Base-by-base conservation (phyloP, 805 yeast genomes). In the Blastobotrys terrestris region DNA sequence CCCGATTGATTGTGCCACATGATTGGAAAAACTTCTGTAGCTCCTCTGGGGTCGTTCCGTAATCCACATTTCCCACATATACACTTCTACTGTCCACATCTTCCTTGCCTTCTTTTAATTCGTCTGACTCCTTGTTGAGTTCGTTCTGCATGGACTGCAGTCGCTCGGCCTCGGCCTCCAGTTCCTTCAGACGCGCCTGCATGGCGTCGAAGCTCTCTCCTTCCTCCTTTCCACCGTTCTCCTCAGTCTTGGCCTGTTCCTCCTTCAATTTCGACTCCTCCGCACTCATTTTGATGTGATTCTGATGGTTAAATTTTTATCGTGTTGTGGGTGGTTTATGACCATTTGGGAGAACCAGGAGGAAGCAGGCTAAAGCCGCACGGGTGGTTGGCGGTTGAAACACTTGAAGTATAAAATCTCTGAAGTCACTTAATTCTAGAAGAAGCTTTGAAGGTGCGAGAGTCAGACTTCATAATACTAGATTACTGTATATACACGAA, bases 21-120 rank as follows among this genome's bases (percentile, higher is more conserved):
- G 77, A 65, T 51, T 80, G 76, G 68, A 88, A 89, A 61, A 81
- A 86, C 55, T 81, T 77, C 61, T 87, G 92, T 40, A 89, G 73
- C 60, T 88, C 95, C 59, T 83, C 83, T 21, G 95, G 91, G 5
- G 87, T 81, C 15, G 91, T 69, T 8, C 78, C 84, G 65, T 84
- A 87, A 63, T 88, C 96, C 21, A 89, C 94, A 61, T 85, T 87
- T 2, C 95, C 95, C 20, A 88, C 90, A 68, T 82, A 89, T 19
- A 89, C 75, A 2, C 90, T 83, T 56, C 90, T 77, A 2, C 85
- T 74, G 65, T 88, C 96, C n/a, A 83, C 76, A 52, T 84, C 90
- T 58, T 78, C 79, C 61, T 77, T 80, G 59, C 76, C 75, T 63
- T 69, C 83, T 55, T 60, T 65, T 56, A 66, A 68, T 51, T 61